Base-by-base conservation (phyloP, 2,329 filamentous ascomycete species). In the Drechmeria coniospora region DNA sequence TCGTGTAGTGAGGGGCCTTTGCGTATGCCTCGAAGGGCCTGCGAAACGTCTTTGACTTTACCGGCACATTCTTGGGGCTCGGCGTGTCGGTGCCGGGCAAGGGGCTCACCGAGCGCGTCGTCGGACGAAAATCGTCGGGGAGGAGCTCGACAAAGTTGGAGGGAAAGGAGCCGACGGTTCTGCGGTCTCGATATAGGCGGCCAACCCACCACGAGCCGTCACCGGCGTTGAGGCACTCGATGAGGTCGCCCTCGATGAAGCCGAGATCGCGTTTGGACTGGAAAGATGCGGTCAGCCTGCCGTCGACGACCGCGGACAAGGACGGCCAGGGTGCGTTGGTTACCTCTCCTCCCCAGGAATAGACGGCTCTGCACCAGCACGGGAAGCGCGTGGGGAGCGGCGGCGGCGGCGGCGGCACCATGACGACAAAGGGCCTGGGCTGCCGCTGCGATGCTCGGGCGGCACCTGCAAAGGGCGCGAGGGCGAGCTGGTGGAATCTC, bases 191-290 rank as follows among this genome's bases (percentile, higher is more conserved):
- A 47, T 77, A 81, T 47, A 98, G 58, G 37, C 87, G 74, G 26
- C 90, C 90, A 57, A 86, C 93, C 90, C 90, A 98, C 90, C 90
- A 98, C 25, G 82, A 86, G 28, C 90, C 90, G 57, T 98, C 90
- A 37, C 90, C 90, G 13, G 90, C 90, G 51, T 98, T 98, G 29
- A 98, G 65, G 47, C 87, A 94, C 68, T 98, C 90, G 51, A 98
- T 98, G 40, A 98, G 57, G 55, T 98, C 90, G 37, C 90, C 90
- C 54, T 98, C 90, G 41, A 98, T 79, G 54, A 98, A 98, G 11
- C 90, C 90, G 32, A 98, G 67, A 50, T 98, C 90, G 51, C 79
- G 75, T 61, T 92, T 92, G 15, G 79, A 87, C 75, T 79, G 33
- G 26, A 11, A n/a, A n/a, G 23, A 11, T 19, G 13, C 15, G 16